Conservation (phyloP, 805 yeast genomes). For the Lachancea cidri region DNA sequence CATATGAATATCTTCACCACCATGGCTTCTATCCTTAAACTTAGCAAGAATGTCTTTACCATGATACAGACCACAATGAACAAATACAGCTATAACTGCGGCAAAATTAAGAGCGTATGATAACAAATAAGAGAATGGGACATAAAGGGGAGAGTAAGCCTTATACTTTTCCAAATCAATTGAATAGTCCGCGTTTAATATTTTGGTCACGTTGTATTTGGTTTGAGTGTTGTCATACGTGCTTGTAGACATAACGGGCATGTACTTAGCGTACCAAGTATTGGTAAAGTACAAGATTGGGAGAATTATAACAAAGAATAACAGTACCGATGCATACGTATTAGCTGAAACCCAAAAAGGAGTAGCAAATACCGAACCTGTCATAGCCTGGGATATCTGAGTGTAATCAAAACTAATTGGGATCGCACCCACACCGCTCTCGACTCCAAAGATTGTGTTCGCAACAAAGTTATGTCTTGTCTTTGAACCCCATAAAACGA, state of each 20-base stretch:
- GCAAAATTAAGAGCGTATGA: constrained; percentile 58
- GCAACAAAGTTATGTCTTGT: constrained; percentile 47
- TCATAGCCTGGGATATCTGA: constrained; percentile 43
- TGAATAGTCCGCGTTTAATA: constrained; percentile 39
- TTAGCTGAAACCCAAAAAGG: constrained; percentile 39
- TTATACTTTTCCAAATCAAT: constrained; percentile 44
- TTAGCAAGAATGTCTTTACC: constrained; percentile 47
- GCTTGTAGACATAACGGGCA: constrained; percentile 51
- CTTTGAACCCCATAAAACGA: constrained; percentile 34
- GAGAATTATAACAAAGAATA: constrained; percentile 45
- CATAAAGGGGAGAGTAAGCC: constrained; percentile 52
- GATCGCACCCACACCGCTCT: constrained; percentile 48
- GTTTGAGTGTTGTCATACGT: constrained; percentile 46
- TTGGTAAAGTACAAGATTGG: constrained; percentile 50
- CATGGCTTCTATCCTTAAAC: constrained; percentile 37
- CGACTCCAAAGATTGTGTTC: constrained; percentile 59
- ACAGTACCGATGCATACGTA: constrained; percentile 42
- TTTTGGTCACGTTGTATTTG: constrained; percentile 42
- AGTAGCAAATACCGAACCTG: constrained; percentile 57
- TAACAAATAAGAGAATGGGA: constrained; percentile 53
- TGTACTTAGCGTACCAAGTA: constrained; percentile 52
- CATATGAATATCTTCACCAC: constrained; percentile 43
- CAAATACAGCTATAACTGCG: constrained; percentile 54
- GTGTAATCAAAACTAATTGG: constrained; percentile 58
- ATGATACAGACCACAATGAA: constrained; percentile 54